Evolutionary conservation across 148 eudicot species (phyloP).

Genomic region (Spergularia marina): DNA sequence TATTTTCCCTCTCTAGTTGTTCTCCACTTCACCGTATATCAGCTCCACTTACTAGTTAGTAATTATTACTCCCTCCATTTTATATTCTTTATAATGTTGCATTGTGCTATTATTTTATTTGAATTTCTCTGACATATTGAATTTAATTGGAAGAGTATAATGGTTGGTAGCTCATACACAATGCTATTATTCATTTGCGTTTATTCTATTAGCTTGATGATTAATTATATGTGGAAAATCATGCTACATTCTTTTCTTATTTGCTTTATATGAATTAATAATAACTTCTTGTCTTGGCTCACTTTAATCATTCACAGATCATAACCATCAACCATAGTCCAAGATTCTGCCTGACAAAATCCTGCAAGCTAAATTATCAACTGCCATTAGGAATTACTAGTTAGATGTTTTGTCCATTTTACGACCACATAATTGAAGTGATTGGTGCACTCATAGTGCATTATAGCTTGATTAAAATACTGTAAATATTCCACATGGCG

Average conservation of each 20-base stretch:
- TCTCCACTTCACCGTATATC: no score
- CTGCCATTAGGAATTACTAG: constrained; percentile 12
- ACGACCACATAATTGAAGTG: constrained; percentile 24
- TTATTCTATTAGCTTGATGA: background rate
- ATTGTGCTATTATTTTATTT: no score
- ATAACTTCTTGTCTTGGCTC: background rate
- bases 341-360: constrained; percentile 33
- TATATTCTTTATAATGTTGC: no score
- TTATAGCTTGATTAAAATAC: constrained; percentile 6
- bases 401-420: constrained; percentile 23
- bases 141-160: no score
- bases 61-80: no score
- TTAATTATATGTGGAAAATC: background rate
- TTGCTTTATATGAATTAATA: background rate
- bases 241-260: background rate
- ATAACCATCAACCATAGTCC: constrained; percentile 16
- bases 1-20: no score
- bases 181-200: background rate
- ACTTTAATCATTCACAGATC: constrained; percentile 25
- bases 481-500: constrained; percentile 16
- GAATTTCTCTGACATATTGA: no score
- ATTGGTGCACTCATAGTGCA: constrained; percentile 17
- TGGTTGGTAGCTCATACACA: background rate
- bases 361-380: constrained; percentile 16
- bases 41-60: no score